Evolutionary conservation across 352 stramenopile genomes (phyloP), one percentile per base, ranked within the genome.

Genomic region (Globisporangium alternatum): DNA sequence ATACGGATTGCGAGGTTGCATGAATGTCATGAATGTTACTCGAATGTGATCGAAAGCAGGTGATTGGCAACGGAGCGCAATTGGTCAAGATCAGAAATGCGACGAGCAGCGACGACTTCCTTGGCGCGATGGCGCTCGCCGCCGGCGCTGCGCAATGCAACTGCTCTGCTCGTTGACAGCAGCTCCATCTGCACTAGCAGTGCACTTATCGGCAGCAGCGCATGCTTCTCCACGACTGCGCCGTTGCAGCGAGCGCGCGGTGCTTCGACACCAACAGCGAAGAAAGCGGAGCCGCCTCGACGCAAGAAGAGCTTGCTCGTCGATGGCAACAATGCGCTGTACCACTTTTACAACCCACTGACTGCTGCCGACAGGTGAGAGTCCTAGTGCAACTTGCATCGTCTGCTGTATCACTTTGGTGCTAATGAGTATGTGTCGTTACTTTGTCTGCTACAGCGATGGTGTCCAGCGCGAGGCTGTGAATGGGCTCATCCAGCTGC

Each of bases 311-410:
- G 68, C 45, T 6, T 88, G 43, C 62, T 90, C 21, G 69, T 90
- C 22, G 81, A 90, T 41, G 81, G 81, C 55, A 90, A 90, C 67
- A 90, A 90, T 62, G 48, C 73, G 21, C 72, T 88, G 28, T 77
- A 90, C 60, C 70, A 83, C 67, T 87, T 78, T 55, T 90, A 78
- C 70, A 72, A 88, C 35, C 71, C 78, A 25, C 57, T 78, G 43
- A 75, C 35, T 8, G 66, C 59, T 9, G 62, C 66, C 44, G 67
- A 77, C 61, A 64, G 70, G 80, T 89, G 59, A 39, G 67, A 69
- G 22, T 30, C 0, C 1, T 37, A 22, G 28, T 25, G 43, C 19
- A 9, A 56, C 44, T 53, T 22, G 15, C 9, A 25, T 4, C 22
- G n/a, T 28, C 3, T 15, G 8, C 31, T 37, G 17, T 22, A 53